Evolutionary conservation across 2,329 filamentous ascomycete species (phyloP).

Genomic region (Trichoderma pleuroti): DNA sequence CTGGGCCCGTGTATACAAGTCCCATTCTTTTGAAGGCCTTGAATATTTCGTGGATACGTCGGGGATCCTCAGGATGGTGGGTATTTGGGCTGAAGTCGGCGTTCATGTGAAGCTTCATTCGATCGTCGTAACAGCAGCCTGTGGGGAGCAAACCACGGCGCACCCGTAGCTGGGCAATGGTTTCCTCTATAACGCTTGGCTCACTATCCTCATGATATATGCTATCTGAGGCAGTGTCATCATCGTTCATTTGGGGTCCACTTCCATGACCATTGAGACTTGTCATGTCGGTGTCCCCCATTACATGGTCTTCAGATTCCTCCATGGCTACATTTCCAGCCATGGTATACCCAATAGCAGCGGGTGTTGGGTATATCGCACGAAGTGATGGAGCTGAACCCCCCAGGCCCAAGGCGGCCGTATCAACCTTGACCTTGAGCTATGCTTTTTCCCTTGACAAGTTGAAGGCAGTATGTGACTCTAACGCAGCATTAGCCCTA

Average conservation of each 20-base stretch:
- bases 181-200: conserved; percentile 37
- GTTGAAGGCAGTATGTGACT: neutral
- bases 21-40: conserved; percentile 79
- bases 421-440: neutral
- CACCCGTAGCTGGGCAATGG: conserved; percentile 38
- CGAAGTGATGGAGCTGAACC: neutral
- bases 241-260: conserved; percentile 25
- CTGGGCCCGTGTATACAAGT: conserved; percentile 63
- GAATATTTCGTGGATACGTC: conserved; percentile 90
- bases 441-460: neutral
- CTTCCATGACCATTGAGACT: conserved; percentile 25
- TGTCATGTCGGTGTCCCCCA: conserved; percentile 38
- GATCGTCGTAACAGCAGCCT: conserved; percentile 83
- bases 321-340: conserved; percentile 36
- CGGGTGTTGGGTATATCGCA: neutral
- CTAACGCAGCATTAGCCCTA: neutral
- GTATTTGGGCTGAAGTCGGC: conserved; percentile 69
- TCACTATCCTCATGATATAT: conserved; percentile 36
- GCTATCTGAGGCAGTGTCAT: conserved; percentile 34
- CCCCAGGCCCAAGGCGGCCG: neutral
- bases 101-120: conserved; percentile 95
- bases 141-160: conserved; percentile 59
- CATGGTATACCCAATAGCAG: conserved; percentile 9
- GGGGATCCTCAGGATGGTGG: conserved; percentile 90
- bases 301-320: conserved; percentile 44